Base-by-base conservation (phyloP, 345 rosid genomes). In the Aethionema arabicum region DNA sequence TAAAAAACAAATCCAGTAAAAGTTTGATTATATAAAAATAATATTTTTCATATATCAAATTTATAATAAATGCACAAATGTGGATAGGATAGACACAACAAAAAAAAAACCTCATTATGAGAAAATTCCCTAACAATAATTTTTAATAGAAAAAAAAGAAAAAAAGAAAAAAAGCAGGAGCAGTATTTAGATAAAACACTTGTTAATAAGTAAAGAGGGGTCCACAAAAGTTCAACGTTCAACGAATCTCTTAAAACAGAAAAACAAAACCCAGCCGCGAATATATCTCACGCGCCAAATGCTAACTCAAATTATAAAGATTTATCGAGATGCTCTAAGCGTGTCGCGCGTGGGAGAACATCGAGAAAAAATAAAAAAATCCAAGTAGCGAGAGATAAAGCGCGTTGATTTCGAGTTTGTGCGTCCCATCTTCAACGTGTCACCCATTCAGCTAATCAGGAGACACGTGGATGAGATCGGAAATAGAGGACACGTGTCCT, bases 331-430 rank as follows among this genome's bases (percentile, higher is more conserved):
- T 39, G 50, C 40, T 32, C 50, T 4, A 32, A 59, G 44, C 33
- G 40, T 68, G 72, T 68, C 68, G 74, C 74, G 74, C 41, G 74
- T 70, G 68, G 21, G 64, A 63, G 59, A 16, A 53, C 74, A 63
- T 49, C 43, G 55, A 61, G 41, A 32, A 15, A 31, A 37, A 37
- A n/a, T 62, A 30, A 31, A 38, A 54, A 56, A 47, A 10, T 46
- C 63, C 63, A 69, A 56, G 49, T 69, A 68, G 62, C 46, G 3
- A 53, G 32, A 45, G 8, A 61, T 11, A 47, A 47, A 31, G 54
- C 73, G 58, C 44, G 39, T 55, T 12, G 32, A 31, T 61, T 61
- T 33, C 29, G 31, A 48, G 4, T 2, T 21, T 7, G 32, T 62
- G 46, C 58, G 63, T 48, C 58, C 68, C 2, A 13, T 4, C 0